These are phyloP conservation scores for Cylindrodendrum hubeiense DNA, from an alignment of 2,329 filamentous ascomycete species.

Conservation along the genomic window DNA sequence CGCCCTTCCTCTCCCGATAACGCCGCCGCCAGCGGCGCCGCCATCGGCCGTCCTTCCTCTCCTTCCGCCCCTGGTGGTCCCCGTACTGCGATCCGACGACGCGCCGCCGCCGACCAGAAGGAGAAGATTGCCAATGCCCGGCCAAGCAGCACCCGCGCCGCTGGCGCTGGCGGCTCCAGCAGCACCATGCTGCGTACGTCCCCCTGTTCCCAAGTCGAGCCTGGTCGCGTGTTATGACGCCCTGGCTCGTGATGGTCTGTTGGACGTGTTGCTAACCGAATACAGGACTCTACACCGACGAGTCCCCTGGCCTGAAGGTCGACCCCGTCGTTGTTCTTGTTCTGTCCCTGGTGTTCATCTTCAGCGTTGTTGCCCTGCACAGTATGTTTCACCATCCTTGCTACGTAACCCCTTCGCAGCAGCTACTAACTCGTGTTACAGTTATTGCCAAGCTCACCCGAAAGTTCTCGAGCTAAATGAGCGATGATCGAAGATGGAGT, in stretches of 20 bases:
- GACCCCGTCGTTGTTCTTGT: slow-evolving; percentile 98
- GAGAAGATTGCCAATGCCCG: slow-evolving; percentile 96
- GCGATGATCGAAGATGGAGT: slow-evolving; percentile 21
- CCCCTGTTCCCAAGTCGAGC: neutral
- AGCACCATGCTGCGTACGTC: slow-evolving; percentile 97
- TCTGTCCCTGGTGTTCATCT: slow-evolving; percentile 97
- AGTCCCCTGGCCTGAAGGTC: slow-evolving; percentile 96
- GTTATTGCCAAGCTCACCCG: slow-evolving; percentile 96
- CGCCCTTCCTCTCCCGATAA: slow-evolving; percentile 71
- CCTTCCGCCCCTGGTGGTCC: slow-evolving; percentile 93
- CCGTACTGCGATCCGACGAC: slow-evolving; percentile 93
- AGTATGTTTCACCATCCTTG: slow-evolving; percentile 70
- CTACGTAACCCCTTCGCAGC: neutral
- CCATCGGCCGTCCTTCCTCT: slow-evolving; percentile 83
- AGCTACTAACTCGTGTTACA: slow-evolving; percentile 54
- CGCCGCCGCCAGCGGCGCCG: slow-evolving; percentile 74
- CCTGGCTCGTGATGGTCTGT: neutral
- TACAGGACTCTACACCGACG: slow-evolving; percentile 93
- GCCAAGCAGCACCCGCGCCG: slow-evolving; percentile 91
- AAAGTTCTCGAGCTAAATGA: slow-evolving; percentile 77
- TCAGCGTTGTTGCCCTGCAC: slow-evolving; percentile 97
- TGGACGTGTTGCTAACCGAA: slow-evolving; percentile 42
- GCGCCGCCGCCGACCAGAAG: slow-evolving; percentile 96
- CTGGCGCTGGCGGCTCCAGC: slow-evolving; percentile 94
- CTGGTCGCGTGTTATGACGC: slow-evolving; percentile 19